Evolutionary conservation across 441 rosid genomes (phyloP), one percentile per base, ranked within the genome.

Genomic region (Pelargonium myrrhifolium): DNA sequence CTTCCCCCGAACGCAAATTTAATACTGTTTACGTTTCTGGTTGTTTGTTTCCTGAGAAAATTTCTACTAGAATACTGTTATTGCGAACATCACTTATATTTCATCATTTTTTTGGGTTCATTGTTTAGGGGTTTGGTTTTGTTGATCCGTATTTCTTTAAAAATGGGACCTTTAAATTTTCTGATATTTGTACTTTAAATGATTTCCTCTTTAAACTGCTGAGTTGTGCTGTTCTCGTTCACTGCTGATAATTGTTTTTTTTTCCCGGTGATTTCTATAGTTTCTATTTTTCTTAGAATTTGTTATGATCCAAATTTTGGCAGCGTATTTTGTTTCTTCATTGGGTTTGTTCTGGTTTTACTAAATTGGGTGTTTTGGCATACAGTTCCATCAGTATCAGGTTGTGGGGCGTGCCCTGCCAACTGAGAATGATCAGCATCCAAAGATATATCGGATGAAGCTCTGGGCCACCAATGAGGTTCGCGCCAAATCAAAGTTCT

Each of bases 391-490:
- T 65, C 83, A 79, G 66, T 82, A 79, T 68, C 86, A 76, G 74
- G 82, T 77, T 24, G 83, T 79, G 15, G 86, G 86, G 7, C 80
- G 83, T 67, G 85, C 75, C 4, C 55, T 82, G 42, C 82, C 85
- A 0, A 79, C 83, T 0, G 80, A 77, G 59, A 4, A 59, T 0
- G 82, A 79, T 60, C 78, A 77, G 56, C 81, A 79, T 6, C 83
- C 85, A 12, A 82, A 82, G 74, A 82, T 77, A 45, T 82, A 79
- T 9, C 62, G 85, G 26, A 82, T 82, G 85, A 82, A 82, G 77
- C 76, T 82, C 17, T 82, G 83, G 85, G 83, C 80, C 35, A 77
- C 82, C 20, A 77, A 79, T 20, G 80, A 79, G 71, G 80, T 79
- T 64, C 78, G 83, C 6, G 83, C 83, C 15, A 79, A 79, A 70